Percentiles rank a stretch among this genome's conserved stretches.
phyloP scores from a whole-genome alignment of 73 alveolate genomes.

The Paraurostyla sp. region DNA sequence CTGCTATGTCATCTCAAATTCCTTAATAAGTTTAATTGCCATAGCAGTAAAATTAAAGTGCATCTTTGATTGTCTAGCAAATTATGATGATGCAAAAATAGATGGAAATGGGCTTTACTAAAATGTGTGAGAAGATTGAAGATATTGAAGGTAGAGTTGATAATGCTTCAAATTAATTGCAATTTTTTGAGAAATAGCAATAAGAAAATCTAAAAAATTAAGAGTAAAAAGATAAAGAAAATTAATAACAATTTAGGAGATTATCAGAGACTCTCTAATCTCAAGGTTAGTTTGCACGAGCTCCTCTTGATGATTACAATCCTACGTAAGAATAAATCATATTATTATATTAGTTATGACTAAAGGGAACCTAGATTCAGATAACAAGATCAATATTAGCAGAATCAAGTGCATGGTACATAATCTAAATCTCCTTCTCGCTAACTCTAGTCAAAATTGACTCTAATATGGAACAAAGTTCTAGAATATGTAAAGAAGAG shows the following conservation, averaged over 20 bases:
- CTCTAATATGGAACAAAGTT: constrained; percentile 9
- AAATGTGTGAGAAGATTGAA: constrained; percentile 48
- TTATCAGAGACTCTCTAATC: constrained; percentile 40
- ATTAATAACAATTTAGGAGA: constrained; percentile 32
- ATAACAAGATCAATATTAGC: neutral
- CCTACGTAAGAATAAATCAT: neutral
- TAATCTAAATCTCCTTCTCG: constrained; percentile 15
- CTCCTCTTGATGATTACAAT: neutral
- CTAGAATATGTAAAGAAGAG: constrained; percentile 23
- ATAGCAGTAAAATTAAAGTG: constrained; percentile 4
- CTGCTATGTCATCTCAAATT: too few species aligned
- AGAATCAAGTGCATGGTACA: neutral
- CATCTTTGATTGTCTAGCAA: constrained; percentile 6
- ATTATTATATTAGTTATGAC: neutral
- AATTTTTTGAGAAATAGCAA: constrained; percentile 7
- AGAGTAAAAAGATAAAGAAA: constrained; percentile 27
- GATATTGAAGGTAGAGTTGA: constrained; percentile 54
- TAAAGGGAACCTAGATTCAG: constrained; percentile 35
- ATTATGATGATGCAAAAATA: constrained; percentile 37
- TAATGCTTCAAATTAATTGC: constrained; percentile 31
- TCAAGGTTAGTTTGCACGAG: too few species aligned
- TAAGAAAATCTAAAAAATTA: neutral
- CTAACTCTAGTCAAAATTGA: neutral
- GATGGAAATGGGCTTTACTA: constrained; percentile 38
- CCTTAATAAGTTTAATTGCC: neutral